Conservation (phyloP, 2,329 filamentous ascomycete genomes). For the Fusarium guadeloupense region DNA sequence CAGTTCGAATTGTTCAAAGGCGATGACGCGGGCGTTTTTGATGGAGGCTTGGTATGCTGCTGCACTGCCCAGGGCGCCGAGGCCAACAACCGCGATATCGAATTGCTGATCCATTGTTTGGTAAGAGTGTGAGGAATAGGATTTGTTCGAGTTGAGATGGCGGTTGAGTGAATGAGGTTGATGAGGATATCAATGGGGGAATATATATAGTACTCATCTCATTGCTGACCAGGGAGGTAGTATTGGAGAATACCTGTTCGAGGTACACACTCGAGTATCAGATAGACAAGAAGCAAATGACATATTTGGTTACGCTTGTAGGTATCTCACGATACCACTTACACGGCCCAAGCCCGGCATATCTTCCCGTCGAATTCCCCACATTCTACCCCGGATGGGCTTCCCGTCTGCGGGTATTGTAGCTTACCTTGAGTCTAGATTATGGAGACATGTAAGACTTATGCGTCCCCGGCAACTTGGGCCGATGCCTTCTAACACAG, state of each 20-base stretch:
- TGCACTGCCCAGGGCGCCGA: slow-evolving; percentile 21
- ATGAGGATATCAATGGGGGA: too few species aligned
- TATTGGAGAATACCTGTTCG: not conserved
- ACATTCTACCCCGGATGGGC: not conserved
- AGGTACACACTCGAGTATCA: not conserved
- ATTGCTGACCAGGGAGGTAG: not conserved
- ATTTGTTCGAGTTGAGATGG: too few species aligned
- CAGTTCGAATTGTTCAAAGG: slow-evolving; percentile 35
- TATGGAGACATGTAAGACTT: too few species aligned
- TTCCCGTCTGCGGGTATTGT: not conserved
- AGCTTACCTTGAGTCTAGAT: too few species aligned
- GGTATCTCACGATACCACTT: not conserved
- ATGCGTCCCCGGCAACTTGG: not conserved
- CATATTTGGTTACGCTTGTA: not conserved
- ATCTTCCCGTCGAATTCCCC: not conserved
- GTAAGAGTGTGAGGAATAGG: not conserved
- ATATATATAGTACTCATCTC: not conserved
- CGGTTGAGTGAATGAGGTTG: too few species aligned
- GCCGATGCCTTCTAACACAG: not conserved
- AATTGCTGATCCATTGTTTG: not conserved
- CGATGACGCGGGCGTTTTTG: slow-evolving; percentile 27
- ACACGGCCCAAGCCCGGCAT: not conserved
- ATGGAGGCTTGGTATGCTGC: slow-evolving; percentile 22
- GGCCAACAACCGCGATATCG: slow-evolving; percentile 8
- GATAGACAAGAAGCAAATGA: not conserved